Conservation (phyloP, 495 filamentous ascomycete genomes). For the Collariella sp. region DNA sequence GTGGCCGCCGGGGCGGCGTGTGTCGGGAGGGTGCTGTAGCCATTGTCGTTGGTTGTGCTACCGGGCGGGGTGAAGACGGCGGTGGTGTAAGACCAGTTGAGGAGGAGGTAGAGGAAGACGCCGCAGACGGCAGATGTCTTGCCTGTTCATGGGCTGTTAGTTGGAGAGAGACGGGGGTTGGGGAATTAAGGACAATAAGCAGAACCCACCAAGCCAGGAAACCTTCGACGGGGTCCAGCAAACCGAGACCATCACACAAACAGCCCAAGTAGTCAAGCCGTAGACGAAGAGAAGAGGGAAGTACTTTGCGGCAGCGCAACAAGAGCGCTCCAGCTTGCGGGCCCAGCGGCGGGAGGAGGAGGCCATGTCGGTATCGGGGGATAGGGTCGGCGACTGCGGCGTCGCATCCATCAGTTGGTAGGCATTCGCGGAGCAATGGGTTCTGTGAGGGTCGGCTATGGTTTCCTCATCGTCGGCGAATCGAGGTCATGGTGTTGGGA, state of each 20-base stretch:
- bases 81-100: constrained; percentile 79
- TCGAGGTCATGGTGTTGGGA: not conserved
- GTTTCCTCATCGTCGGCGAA: constrained; percentile 1
- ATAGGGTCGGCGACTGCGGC: constrained; percentile 9
- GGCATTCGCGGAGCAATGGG: not conserved
- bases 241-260: constrained; percentile 75
- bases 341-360: constrained; percentile 49
- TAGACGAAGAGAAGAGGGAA: constrained; percentile 89
- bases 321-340: constrained; percentile 71
- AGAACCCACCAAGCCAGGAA: constrained; percentile 56
- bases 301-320: constrained; percentile 70
- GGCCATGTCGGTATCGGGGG: not conserved
- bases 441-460: not conserved
- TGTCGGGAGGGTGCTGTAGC: constrained; percentile 46
- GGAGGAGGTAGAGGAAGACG: constrained; percentile 62
- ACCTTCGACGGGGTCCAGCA: constrained; percentile 51
- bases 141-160: constrained; percentile 22
- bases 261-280: constrained; percentile 78
- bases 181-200: not conserved
- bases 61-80: constrained; percentile 92
- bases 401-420: constrained; percentile 19
- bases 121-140: constrained; percentile 47
- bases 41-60: constrained; percentile 44
- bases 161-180: not conserved
- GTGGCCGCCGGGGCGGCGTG: constrained; percentile 45